Base-by-base conservation (phyloP, 345 rosid species). In the Rhodamnia rubescens region DNA sequence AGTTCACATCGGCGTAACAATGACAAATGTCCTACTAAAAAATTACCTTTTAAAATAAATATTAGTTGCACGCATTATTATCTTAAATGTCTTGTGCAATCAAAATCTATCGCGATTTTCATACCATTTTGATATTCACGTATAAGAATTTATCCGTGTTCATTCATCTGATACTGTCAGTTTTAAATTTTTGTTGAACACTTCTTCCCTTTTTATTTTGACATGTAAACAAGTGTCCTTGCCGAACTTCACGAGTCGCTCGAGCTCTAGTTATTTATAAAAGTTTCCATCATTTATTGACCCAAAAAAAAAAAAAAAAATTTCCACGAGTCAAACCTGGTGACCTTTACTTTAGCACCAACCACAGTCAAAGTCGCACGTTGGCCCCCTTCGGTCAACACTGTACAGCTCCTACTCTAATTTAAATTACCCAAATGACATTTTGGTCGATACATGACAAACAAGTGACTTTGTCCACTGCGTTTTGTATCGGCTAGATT, bases 371-470 rank as follows among this genome's bases (percentile, higher is more conserved):
- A 9, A 69, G 44, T 32, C 47, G 24, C 78, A 8, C 78, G 6
- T 69, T 36, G 78, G 78, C 78, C 78, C 8, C 42, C 24, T 44
- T 16, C 29, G 85, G 85, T 83, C 85, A 83, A 83, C 74, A 57
- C 74, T 55, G 85, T 57, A 56, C 85, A 83, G 85, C 85, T 83
- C 75, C 74, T 44, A 4, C 27, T 80, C 51, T 80, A 52, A 27
- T 36, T 69, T 36, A 44, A 32, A 32, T 64, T 10, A 5, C 21
- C 13, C 11, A 32, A 55, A 4, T 32, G 78, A 16, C 78, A 69
- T 2, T 69, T 69, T 32, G 24, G 47, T 69, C 47, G 22, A 69
- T 18, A 16, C 78, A 69, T 69, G 44, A 18, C 24, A 8, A 32
- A 4, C 24, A 18, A 32, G 44, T 2, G 78, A 61, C 42, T 61